phyloP scores from a whole-genome alignment of 225 moss, liverwort and hornwort species.

The Sphagnum contortum region DNA sequence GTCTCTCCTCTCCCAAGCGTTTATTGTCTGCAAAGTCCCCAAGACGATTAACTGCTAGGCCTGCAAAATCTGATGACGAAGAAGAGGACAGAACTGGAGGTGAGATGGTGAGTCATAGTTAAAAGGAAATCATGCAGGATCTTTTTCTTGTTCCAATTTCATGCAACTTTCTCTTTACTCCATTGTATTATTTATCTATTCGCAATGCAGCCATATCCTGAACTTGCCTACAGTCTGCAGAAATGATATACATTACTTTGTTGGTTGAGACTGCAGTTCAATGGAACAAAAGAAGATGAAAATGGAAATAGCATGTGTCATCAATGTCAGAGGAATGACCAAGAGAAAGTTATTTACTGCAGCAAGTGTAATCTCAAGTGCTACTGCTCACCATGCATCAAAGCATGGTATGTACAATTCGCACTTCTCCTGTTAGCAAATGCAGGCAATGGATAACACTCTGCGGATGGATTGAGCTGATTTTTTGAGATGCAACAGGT shows the following conservation, averaged over 20 bases:
- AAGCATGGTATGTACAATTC: conserved; percentile 43
- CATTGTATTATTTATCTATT: no score
- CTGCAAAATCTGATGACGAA: conserved; percentile 31
- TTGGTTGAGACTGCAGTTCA: no score
- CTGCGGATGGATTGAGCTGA: no score
- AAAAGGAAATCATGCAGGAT: no score
- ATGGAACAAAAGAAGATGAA: conserved; percentile 11
- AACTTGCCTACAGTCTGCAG: no score
- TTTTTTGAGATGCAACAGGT: conserved; percentile 28
- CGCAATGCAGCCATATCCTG: no score
- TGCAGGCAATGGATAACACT: no score
- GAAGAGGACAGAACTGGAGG: conserved; percentile 17
- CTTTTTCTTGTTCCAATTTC: no score
- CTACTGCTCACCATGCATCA: conserved; percentile 77
- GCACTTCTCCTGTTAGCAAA: no score
- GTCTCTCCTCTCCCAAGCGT: no score
- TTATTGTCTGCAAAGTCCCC: conserved; percentile 11
- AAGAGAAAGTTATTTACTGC: conserved; percentile 59
- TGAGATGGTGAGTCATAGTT: background rate
- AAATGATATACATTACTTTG: no score
- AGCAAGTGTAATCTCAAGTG: conserved; percentile 61
- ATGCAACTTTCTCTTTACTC: no score
- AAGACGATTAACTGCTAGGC: conserved; percentile 21
- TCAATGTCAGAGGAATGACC: conserved; percentile 85
- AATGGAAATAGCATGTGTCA: conserved; percentile 61